Conservation (phyloP, 352 stramenopile genomes). For the Pythium folliculosum region DNA sequence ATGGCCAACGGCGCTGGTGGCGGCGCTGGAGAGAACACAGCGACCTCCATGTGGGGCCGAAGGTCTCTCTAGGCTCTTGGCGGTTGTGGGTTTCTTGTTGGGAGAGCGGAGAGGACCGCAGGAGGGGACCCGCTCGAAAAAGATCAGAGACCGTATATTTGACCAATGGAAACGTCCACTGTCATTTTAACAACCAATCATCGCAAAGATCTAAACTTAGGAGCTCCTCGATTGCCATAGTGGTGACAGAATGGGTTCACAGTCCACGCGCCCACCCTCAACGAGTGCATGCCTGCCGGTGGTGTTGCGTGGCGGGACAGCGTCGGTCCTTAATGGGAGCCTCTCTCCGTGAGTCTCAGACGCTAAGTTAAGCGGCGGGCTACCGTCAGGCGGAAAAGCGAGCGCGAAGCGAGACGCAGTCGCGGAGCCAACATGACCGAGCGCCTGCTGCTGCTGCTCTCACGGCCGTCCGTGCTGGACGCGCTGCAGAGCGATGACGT, state of each 20-base stretch:
- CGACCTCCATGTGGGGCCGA: constrained; percentile 4
- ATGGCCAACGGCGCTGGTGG: constrained; percentile 10
- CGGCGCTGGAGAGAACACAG: background rate
- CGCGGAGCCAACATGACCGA: constrained; percentile 37
- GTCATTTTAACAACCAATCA: constrained; percentile 6
- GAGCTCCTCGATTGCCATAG: background rate
- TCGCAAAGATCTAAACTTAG: no score
- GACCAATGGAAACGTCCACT: no score
- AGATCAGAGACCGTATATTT: background rate
- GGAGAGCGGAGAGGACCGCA: no score
- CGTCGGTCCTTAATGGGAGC: no score
- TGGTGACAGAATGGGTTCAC: constrained; percentile 2
- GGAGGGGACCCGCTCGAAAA: background rate
- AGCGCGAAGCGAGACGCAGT: background rate
- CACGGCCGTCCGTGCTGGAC: constrained; percentile 41
- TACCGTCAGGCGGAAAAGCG: background rate
- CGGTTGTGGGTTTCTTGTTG: background rate
- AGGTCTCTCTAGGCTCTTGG: background rate
- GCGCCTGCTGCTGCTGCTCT: constrained; percentile 49
- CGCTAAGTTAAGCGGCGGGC: constrained; percentile 13
- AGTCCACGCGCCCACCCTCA: background rate
- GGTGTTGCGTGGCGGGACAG: no score
- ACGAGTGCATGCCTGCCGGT: no score
- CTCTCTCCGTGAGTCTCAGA: no score
- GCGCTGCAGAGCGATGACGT: constrained; percentile 50